Base-by-base conservation (phyloP, 495 filamentous ascomycete species). In the Penicillium daleae region DNA sequence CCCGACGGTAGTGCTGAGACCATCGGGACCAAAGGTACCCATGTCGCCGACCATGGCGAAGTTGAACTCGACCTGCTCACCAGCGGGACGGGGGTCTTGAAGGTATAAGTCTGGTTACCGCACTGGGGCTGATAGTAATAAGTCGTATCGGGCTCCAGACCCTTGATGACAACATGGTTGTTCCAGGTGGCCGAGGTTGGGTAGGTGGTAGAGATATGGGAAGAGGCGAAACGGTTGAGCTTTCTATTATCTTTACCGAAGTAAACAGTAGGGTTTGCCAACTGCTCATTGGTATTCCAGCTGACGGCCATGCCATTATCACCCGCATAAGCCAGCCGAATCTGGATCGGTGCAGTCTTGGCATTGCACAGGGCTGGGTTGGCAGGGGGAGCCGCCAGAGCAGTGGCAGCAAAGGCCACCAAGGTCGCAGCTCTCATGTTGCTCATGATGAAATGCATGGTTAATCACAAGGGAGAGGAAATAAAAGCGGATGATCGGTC, bases 101-200 rank as follows among this genome's bases (percentile, higher is more conserved):
- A 53, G 32, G 27, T 53, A 12, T 39, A 39, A 39, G 35, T 39
- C 35, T 39, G 35, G 35, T 39, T n/a, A n/a, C 50, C 50, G 21
- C 50, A 32, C 50, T 53, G 27, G 9, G 32, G 50, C 19, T 53
- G 50, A 53, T 53, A 53, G 27, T 53, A 53, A 31, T 53, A 53
- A 32, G 50, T 53, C 9, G 50, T 53, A 32, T 27, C 21, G 50
- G 50, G 32, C 13, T 53, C 32, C 32, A 53, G 27, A 19, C 50
- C 26, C 21, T 27, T 19, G n/a, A 53, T 27, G 22, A 53, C 15
- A 31, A 53, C 50, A n/a, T 27, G 27, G 15, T 53, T 27, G 9
- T 27, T 31, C 50, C 50, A 53, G 21, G 50, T 53, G 27, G 27
- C 27, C 27, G 50, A 53, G 22, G 50, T 39, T 53, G 27, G 50